A percentile compares a stretch with the other conserved stretches of the same genome.
These are phyloP conservation scores for Tetrapisispora fleetii DNA, from an alignment of 805 yeast species.

Conservation along the genomic window DNA sequence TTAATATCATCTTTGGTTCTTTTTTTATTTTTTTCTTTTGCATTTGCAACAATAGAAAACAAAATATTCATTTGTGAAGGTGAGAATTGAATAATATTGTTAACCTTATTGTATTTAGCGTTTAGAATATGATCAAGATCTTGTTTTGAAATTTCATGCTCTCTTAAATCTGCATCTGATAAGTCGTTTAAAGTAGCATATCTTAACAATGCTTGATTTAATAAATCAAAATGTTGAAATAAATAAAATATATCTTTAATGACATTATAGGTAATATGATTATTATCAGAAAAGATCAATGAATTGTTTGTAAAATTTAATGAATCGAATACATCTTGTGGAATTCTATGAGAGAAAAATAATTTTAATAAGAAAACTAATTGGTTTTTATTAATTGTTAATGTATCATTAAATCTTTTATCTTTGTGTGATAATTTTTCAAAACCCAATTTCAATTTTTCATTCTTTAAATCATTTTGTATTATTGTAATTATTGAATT, in stretches of 20 bases:
- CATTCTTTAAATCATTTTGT: conserved; percentile 33
- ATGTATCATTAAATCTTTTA: conserved; percentile 17
- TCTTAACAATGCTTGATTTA: conserved; percentile 31
- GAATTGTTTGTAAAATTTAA: conserved; percentile 24
- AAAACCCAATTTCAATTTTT: conserved; percentile 28
- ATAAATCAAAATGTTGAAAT: conserved; percentile 32
- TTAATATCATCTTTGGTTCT: conserved; percentile 1
- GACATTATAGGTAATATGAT: conserved; percentile 29
- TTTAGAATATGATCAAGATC: conserved; percentile 30
- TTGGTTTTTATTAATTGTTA: conserved; percentile 31
- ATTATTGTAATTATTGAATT: conserved; percentile 34
- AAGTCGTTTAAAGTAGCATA: conserved; percentile 25
- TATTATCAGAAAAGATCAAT: conserved; percentile 22
- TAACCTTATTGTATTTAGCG: conserved; percentile 32
- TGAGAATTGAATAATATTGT: conserved; percentile 33
- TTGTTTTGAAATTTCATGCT: conserved; percentile 28
- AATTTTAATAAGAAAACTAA: conserved; percentile 26
- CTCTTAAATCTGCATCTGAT: conserved; percentile 22
- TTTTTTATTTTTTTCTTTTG: conserved; percentile 20
- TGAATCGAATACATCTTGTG: conserved; percentile 29
- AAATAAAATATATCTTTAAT: conserved; percentile 32
- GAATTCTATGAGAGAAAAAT: conserved; percentile 32
- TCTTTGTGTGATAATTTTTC: conserved; percentile 23
- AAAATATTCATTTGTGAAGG: conserved; percentile 34
- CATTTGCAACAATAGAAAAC: conserved; percentile 30